phyloP scores from a whole-genome alignment of 2,329 filamentous ascomycete species.

The Chaetomium strumarium region DNA sequence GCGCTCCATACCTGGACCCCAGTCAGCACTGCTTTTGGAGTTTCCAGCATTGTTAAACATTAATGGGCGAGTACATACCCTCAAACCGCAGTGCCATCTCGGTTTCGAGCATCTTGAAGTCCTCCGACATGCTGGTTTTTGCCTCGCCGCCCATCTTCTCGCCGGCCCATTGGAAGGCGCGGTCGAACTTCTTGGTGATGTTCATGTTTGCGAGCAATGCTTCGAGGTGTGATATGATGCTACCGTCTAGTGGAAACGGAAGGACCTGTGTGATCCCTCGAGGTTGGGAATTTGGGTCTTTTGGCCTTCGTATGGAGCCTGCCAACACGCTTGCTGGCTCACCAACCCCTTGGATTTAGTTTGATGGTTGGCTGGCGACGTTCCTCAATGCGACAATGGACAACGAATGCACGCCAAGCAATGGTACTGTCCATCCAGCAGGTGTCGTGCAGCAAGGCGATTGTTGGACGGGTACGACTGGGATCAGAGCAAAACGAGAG shows the following conservation, averaged over 20 bases:
- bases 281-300: background rate
- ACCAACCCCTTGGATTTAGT: conserved; percentile 18
- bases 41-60: background rate
- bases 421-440: background rate
- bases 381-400: conserved; percentile 10
- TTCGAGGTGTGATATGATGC: background rate
- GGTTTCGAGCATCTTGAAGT: conserved; percentile 82
- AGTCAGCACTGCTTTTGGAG: conserved; percentile 1
- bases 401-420: background rate
- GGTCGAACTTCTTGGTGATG: conserved; percentile 80
- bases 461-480: background rate
- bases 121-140: conserved; percentile 80
- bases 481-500: conserved; percentile 7
- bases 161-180: conserved; percentile 95
- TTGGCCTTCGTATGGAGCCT: background rate
- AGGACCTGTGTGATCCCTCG: background rate
- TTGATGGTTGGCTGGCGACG: conserved; percentile 17
- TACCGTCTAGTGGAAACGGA: background rate
- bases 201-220: conserved; percentile 37
- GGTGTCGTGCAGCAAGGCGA: background rate
- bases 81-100: conserved; percentile 89
- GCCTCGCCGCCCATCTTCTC: conserved; percentile 92
- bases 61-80: conserved; percentile 48
- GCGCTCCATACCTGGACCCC: conserved; percentile 70
- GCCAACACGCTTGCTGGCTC: conserved; percentile 12